Evolutionary conservation across 148 eudicot genomes (phyloP), one percentile per base, ranked within the genome.

Genomic region (Fagopyrum tataricum): DNA sequence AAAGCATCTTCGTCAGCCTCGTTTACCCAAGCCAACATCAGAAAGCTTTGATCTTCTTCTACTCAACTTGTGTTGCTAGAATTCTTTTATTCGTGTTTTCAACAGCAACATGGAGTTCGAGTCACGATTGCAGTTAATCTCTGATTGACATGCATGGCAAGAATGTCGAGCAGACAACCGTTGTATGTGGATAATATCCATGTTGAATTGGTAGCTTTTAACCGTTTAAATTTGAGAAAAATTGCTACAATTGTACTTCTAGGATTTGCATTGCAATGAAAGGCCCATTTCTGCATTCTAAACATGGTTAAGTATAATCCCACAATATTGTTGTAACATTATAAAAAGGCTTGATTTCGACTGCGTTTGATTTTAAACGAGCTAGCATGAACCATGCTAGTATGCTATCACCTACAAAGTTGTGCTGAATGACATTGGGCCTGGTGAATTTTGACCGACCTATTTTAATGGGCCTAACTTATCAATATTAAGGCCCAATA

Each of bases 1-100:
- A 83, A 83, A 74, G 80, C 73, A 7, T 75, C 95, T 4, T 76
- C 85, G 37, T 64, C 69, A 15, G 1, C 69, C 44, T 89, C 93
- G 23, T 85, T 85, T 64, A 56, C 81, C 76, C 86, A 78, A 39
- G 84, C 83, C 20, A 80, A 82, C 79, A 59, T 72, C 43, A 81
- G 90, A 71, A 80, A 87, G 80, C 61, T 77, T 56, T 88, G 31
- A 39, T 64, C 7, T 39, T 37, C 13, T 56, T 24, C 12, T 26
- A 10, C 26, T 21, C 31, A 56, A 18, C 59, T 53, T 18, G 2
- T 56, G 62, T 64, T 37, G 69, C 42, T 64, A 18, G 9, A 13
- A 61, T 61, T 61, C 67, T 24, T 61, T 31, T 10, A 26, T 61
- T 61, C 41, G 8, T 62, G 17, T 31, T 11, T 31, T 14, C 15